These are phyloP conservation scores for Teratosphaeria viscida DNA, from an alignment of 2,329 filamentous ascomycete species.

Conservation along the genomic window DNA sequence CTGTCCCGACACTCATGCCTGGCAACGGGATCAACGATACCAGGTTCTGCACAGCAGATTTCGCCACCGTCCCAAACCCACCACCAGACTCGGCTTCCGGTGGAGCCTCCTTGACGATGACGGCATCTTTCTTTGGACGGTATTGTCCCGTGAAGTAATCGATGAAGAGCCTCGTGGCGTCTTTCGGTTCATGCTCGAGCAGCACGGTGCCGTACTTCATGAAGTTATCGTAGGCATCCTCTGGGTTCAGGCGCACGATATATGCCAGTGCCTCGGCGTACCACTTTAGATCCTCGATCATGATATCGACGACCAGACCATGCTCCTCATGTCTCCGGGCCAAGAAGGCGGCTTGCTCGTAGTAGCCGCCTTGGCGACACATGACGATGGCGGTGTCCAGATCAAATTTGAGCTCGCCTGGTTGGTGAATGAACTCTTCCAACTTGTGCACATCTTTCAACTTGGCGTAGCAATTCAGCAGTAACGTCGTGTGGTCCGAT, in stretches of 20 bases:
- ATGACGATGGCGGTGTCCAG: conserved; percentile 93
- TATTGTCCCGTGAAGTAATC: conserved; percentile 90
- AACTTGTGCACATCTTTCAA: conserved; percentile 94
- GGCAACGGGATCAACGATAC: conserved; percentile 74
- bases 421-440: conserved; percentile 92
- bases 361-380: conserved; percentile 95
- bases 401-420: conserved; percentile 90
- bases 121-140: conserved; percentile 56
- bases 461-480: conserved; percentile 96
- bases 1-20: conserved; percentile 60
- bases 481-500: conserved; percentile 84
- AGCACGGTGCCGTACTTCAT: conserved; percentile 93
- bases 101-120: conserved; percentile 37
- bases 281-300: conserved; percentile 89
- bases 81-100: conserved; percentile 17
- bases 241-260: conserved; percentile 77
- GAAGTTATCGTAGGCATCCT: conserved; percentile 73
- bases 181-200: conserved; percentile 71
- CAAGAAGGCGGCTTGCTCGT: conserved; percentile 89
- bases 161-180: conserved; percentile 80
- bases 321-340: conserved; percentile 90
- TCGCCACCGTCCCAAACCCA: conserved; percentile 40
- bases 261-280: conserved; percentile 84
- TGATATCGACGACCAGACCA: conserved; percentile 85
- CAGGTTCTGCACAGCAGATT: conserved; percentile 74